Percentiles rank a stretch among this genome's conserved stretches.
phyloP scores from a whole-genome alignment of 768 basidiomycete genomes.

The Boletus patriciae region DNA sequence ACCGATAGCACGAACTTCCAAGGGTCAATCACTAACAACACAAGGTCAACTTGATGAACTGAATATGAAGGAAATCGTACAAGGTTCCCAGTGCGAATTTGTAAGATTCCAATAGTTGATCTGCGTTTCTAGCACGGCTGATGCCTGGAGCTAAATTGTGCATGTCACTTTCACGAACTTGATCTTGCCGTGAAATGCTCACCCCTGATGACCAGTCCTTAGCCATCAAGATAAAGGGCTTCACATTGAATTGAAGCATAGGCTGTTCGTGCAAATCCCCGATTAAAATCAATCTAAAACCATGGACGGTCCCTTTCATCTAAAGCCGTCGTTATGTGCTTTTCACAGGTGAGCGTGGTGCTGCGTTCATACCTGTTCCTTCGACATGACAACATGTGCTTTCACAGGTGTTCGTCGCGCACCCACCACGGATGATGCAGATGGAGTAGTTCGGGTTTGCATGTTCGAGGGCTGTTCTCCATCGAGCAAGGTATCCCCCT shows the following conservation, averaged over 20 bases:
- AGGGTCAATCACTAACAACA: slow-evolving; percentile 79
- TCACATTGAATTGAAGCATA: slow-evolving; percentile 83
- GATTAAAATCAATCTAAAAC: slow-evolving; percentile 90
- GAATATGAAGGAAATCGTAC: slow-evolving; percentile 41
- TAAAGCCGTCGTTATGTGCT: slow-evolving; percentile 31
- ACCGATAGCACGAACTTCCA: slow-evolving; percentile 86
- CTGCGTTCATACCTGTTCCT: slow-evolving; percentile 65
- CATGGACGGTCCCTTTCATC: slow-evolving; percentile 86
- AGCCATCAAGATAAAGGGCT: slow-evolving; percentile 76
- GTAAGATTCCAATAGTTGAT: slow-evolving; percentile 96
- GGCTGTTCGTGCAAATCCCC: slow-evolving; percentile 96
- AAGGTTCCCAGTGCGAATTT: slow-evolving; percentile 98
- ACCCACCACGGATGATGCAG: slow-evolving; percentile 4
- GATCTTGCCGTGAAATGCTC: slow-evolving; percentile 15
- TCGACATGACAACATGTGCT: slow-evolving; percentile 61
- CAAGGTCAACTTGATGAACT: slow-evolving; percentile 12
- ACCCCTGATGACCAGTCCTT: slow-evolving; percentile 97
- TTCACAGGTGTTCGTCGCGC: slow-evolving; percentile 26
- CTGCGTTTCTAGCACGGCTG: slow-evolving; percentile 74
- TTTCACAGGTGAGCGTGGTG: background rate
- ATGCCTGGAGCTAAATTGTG: slow-evolving; percentile 68
- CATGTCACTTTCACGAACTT: slow-evolving; percentile 1
- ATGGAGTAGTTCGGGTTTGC: slow-evolving; percentile 1
- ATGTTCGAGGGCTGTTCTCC: slow-evolving; percentile 10
- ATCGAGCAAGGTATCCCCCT: slow-evolving; percentile 19